Base-by-base conservation (phyloP, 805 yeast genomes). In the Wilhelminamyces savonicus region DNA sequence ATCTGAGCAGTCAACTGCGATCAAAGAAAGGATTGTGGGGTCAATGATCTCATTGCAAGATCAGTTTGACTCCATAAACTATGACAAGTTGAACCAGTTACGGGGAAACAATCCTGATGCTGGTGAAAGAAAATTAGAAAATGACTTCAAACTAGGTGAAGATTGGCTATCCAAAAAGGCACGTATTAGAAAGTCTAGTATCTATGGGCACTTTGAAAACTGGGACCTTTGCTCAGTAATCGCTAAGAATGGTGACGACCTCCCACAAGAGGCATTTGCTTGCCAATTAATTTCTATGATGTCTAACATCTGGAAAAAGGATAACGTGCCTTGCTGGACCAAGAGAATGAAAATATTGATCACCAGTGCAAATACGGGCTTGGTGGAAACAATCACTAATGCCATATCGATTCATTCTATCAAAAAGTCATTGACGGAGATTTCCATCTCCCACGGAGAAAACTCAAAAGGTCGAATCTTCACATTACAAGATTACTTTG, bases 201-300 rank as follows among this genome's bases (percentile, higher is more conserved):
- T 76, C 7, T 87, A 66, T 48, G 98, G 98, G 0, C 92, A 87
- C 49, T 55, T 82, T 19, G 83, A 81, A 16, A 83, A 86, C 51
- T 92, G 98, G 98, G 97, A 92, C 39, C 55, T 92, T 23, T 86
- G 90, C 41, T 88, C 97, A 1, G 96, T 90, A 3, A 92, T 92
- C 50, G 95, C 94, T 9, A 92, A 92, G 50, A 90, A 95, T 18
- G 98, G 98, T 21, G 90, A 83, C 47, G 98, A 92, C 58, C 56
- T 92, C 29, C 82, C 95, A 15, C 98, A 92, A 52, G 98, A 92
- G 54, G 96, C 98, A 0, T 87, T 92, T 66, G 98, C 98, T 0
- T 87, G 96, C 39, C 98, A 92, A 53, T 54, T 92, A 25, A 90
- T 92, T 29, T 81, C 82, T 37, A 81, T 94, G 15, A 84, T 90